Percentiles rank a stretch among this genome's conserved stretches.
These are phyloP conservation scores for Globisporangium alternatum DNA, from an alignment of 352 stramenopile genomes.

Conservation along the genomic window DNA sequence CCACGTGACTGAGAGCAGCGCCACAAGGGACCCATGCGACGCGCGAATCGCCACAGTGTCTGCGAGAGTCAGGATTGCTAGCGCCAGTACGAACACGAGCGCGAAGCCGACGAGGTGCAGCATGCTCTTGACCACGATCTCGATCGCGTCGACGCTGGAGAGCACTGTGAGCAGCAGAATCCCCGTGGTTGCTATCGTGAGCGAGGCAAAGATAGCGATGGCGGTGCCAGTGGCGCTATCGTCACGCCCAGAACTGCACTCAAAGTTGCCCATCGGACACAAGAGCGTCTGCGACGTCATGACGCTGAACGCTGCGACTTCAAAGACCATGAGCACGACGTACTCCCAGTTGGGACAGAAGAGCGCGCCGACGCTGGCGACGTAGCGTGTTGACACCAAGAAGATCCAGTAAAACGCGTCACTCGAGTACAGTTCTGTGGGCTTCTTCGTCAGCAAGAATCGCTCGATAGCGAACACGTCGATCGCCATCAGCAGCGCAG, in stretches of 20 bases:
- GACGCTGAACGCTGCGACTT: slow-evolving; percentile 2
- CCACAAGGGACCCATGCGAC: background rate
- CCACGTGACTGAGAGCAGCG: slow-evolving; percentile 4
- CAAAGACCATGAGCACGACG: slow-evolving; percentile 2
- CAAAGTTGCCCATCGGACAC: slow-evolving; percentile 13
- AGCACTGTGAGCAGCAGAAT: slow-evolving; percentile 4
- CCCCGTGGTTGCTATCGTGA: background rate
- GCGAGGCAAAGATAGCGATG: background rate
- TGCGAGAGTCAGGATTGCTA: slow-evolving; percentile 1
- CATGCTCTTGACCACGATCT: slow-evolving; percentile 6
- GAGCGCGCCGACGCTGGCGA: background rate
- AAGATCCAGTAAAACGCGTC: slow-evolving; percentile 4
- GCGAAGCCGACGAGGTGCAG: slow-evolving; percentile 4
- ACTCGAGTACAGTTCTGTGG: background rate
- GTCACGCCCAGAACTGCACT: background rate
- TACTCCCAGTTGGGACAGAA: background rate
- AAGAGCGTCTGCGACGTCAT: slow-evolving; percentile 10
- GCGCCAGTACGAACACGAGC: background rate
- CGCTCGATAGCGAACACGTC: background rate
- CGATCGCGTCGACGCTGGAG: slow-evolving; percentile 3
- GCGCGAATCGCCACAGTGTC: background rate
- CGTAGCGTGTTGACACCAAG: slow-evolving; percentile 3
- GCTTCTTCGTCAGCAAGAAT: background rate
- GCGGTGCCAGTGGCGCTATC: background rate
- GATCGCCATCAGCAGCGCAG: background rate